These are phyloP conservation scores for Psidium friedrichsthalianum DNA, from an alignment of 345 rosid species.

Conservation along the genomic window DNA sequence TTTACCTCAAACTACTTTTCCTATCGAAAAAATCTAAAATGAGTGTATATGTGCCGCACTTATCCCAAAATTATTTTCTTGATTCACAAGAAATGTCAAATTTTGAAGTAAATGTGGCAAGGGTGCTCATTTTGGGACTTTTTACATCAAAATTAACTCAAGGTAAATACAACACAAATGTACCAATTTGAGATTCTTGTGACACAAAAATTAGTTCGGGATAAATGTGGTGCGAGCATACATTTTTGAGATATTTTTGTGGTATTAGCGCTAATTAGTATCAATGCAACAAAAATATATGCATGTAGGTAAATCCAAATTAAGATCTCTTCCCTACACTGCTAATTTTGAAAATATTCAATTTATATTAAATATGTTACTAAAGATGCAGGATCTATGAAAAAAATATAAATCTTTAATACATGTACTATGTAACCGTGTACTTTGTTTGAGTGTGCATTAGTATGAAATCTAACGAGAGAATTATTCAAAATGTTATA, in stretches of 20 bases:
- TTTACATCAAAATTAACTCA: too few relatives aligned
- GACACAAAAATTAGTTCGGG: too few relatives aligned
- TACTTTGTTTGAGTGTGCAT: neutral
- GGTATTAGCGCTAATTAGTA: neutral
- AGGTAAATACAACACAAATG: too few relatives aligned
- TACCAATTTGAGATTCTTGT: too few relatives aligned
- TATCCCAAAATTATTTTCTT: too few relatives aligned
- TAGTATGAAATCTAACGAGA: neutral
- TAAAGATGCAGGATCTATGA: rapidly evolving
- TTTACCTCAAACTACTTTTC: neutral
- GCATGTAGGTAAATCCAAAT: neutral
- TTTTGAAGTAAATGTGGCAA: neutral
- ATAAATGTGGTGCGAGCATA: too few relatives aligned
- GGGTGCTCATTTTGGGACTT: too few relatives aligned
- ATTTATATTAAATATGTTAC: neutral
- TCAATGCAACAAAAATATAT: neutral
- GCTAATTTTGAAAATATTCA: neutral
- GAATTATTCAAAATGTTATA: too few relatives aligned
- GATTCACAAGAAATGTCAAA: neutral
- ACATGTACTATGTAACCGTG: neutral
- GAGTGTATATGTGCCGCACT: too few relatives aligned
- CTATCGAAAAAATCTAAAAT: too few relatives aligned
- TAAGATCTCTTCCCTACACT: neutral
- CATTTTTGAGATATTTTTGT: too few relatives aligned
- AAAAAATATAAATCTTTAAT: neutral